A percentile compares a stretch with the other conserved stretches of the same genome.
phyloP scores from a whole-genome alignment of 2,329 filamentous ascomycete species.

The Claviceps pusilla region DNA sequence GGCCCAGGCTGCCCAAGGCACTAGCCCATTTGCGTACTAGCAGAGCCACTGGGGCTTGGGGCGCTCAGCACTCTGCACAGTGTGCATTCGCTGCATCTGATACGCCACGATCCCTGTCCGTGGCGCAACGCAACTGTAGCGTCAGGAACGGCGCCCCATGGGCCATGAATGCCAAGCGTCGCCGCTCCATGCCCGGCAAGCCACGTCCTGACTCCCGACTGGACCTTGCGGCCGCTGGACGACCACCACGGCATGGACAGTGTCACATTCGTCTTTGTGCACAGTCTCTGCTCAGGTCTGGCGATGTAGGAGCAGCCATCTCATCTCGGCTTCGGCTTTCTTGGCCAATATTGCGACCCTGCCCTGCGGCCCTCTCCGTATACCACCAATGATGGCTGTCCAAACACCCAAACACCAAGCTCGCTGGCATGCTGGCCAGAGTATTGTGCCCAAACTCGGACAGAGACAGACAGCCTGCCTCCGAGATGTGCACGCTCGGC shows the following conservation, averaged over 20 bases:
- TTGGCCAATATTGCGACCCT: neutral
- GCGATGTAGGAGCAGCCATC: neutral
- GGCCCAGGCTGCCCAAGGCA: neutral
- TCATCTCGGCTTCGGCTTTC: neutral
- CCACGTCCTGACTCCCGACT: neutral
- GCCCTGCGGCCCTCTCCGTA: neutral
- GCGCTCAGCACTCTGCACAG: conserved; percentile 3
- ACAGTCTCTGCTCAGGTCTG: neutral
- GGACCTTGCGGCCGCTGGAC: neutral
- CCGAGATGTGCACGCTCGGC: no score
- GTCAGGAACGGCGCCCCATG: neutral
- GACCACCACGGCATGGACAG: neutral
- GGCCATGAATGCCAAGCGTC: neutral
- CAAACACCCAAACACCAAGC: neutral
- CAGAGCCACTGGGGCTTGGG: neutral
- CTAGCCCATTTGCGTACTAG: neutral
- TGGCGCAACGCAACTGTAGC: neutral
- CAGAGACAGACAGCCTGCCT: no score
- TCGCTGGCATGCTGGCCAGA: neutral
- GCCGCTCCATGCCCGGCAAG: neutral
- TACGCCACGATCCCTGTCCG: neutral
- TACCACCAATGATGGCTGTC: no score
- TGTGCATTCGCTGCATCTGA: neutral
- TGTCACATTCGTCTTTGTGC: neutral
- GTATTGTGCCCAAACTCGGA: neutral